Evolutionary conservation across 1,284 basidiomycete genomes (phyloP).

Genomic region (Melampsora allii-populina): DNA sequence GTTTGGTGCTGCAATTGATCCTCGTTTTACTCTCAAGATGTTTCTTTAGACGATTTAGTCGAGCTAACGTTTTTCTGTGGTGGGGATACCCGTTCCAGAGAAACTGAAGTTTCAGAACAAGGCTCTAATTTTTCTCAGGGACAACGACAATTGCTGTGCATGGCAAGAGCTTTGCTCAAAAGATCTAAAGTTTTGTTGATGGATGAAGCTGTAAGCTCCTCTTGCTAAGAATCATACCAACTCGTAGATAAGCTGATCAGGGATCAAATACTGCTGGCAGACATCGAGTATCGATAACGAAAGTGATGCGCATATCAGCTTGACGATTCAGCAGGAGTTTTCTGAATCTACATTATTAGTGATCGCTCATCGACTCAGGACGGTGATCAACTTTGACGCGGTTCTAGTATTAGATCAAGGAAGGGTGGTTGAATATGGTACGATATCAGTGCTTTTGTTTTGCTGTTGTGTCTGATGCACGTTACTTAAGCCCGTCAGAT

Average conservation of each 20-base stretch:
- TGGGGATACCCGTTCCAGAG: slow-evolving; percentile 46
- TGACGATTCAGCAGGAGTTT: slow-evolving; percentile 70
- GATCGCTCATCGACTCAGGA: slow-evolving; percentile 63
- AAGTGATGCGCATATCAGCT: slow-evolving; percentile 60
- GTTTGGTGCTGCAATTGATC: slow-evolving; percentile 52
- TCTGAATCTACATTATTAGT: slow-evolving; percentile 61
- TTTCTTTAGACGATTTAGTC: slow-evolving; percentile 59
- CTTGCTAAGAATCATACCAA: slow-evolving; percentile 25
- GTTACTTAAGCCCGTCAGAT: neutral
- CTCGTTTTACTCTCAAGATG: slow-evolving; percentile 47
- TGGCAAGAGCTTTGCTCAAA: slow-evolving; percentile 76
- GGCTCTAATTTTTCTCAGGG: slow-evolving; percentile 94
- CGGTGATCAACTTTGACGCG: slow-evolving; percentile 62
- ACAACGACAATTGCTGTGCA: slow-evolving; percentile 77
- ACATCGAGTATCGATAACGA: slow-evolving; percentile 66
- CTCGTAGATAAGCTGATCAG: slow-evolving; percentile 9
- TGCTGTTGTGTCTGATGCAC: neutral
- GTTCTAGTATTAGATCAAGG: slow-evolving; percentile 51
- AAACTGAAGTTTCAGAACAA: slow-evolving; percentile 48
- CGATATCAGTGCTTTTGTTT: neutral
- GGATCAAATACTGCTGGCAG: slow-evolving; percentile 37
- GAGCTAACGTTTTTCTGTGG: neutral
- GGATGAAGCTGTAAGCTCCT: slow-evolving; percentile 60
- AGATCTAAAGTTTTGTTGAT: slow-evolving; percentile 71
- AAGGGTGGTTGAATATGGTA: slow-evolving; percentile 11